A percentile compares a stretch with the other conserved stretches of the same genome.
Evolutionary conservation across 1,284 basidiomycete species (phyloP).

Genomic region (Tetrapyrgos nigripes): DNA sequence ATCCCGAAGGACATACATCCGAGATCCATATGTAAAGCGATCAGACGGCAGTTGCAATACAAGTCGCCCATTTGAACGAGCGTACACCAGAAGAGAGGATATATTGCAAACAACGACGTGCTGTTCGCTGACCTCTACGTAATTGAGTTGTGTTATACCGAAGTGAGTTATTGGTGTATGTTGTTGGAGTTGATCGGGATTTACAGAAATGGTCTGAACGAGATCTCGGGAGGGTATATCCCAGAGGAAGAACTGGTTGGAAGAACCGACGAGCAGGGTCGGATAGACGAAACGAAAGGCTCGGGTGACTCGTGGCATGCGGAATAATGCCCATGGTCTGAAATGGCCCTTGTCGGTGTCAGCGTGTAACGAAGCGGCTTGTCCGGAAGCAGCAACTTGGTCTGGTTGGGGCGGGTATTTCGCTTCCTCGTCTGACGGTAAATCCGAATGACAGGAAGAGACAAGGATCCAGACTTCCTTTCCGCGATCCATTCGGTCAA

Average conservation of each 20-base stretch:
- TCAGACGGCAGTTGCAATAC: conserved; percentile 48
- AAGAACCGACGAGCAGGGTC: conserved; percentile 55
- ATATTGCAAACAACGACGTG: conserved; percentile 68
- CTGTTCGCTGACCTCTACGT: conserved; percentile 68
- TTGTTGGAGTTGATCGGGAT: conserved; percentile 40
- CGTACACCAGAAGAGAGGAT: conserved; percentile 56
- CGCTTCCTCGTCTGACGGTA: conserved; percentile 28
- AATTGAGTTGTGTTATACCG: conserved; percentile 49
- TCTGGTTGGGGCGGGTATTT: conserved; percentile 41
- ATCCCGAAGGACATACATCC: conserved; percentile 25
- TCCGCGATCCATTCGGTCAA: conserved; percentile 59
- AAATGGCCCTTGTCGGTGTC: conserved; percentile 51
- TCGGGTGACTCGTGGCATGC: conserved; percentile 48
- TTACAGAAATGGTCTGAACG: conserved; percentile 48
- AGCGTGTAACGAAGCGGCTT: conserved; percentile 20
- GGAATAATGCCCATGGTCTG: conserved; percentile 61
- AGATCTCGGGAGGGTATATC: conserved; percentile 58
- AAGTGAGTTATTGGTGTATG: background rate
- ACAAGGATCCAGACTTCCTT: conserved; percentile 75
- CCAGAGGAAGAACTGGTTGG: conserved; percentile 58
- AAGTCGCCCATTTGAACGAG: conserved; percentile 48
- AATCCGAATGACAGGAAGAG: conserved; percentile 26
- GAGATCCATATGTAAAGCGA: conserved; percentile 33
- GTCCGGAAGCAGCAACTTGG: conserved; percentile 36
- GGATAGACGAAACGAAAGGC: conserved; percentile 77